Evolutionary conservation across 2,329 filamentous ascomycete species (phyloP), one percentile per base, ranked within the genome.

Genomic region (Emydomyces testavorans): DNA sequence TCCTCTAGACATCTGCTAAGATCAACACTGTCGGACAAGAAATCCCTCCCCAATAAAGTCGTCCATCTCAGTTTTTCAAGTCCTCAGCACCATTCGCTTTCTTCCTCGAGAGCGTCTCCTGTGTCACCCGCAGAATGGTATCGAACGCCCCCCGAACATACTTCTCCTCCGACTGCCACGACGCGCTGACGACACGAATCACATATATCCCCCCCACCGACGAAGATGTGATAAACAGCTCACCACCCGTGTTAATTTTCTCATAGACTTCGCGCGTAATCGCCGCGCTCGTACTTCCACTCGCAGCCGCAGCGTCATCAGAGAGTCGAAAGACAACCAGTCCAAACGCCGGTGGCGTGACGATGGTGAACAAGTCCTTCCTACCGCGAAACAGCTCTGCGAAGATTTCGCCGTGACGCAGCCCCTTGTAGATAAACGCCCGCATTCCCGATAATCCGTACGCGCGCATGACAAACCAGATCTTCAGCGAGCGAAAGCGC

Each of bases 391-490:
- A 60, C 35, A 84, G 70, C 0, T 61, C 67, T 2, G 79, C 76
- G 53, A 95, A 92, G 7, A 71, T 65, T 53, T 88, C 77, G n/a
- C 84, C 85, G 0, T 87, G 67, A 2, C 64, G 62, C 49, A 94
- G 70, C 21, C 83, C 81, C 35, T 77, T 77, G 28, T 79, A 72
- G 53, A 95, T 79, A 58, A 93, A 85, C 3, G 69, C 74, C 56
- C 80, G 80, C 59, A 96, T 66, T 0, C 89, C 90, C 24, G 74
- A 72, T 44, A 93, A 69, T 0, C 90, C 90, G 61, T 88, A 94
- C 36, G 77, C 81, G 37, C 90, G 75, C 58, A 95, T 71, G 6
- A 96, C 88, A 62, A 95, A 95, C 90, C 90, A 96, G 53, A 94
- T 81, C 71, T 96, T 96, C 50, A 96, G 69, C 2, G 83, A 80